phyloP scores from a whole-genome alignment of 2,329 filamentous ascomycete genomes.

The Epichloe hybrida region DNA sequence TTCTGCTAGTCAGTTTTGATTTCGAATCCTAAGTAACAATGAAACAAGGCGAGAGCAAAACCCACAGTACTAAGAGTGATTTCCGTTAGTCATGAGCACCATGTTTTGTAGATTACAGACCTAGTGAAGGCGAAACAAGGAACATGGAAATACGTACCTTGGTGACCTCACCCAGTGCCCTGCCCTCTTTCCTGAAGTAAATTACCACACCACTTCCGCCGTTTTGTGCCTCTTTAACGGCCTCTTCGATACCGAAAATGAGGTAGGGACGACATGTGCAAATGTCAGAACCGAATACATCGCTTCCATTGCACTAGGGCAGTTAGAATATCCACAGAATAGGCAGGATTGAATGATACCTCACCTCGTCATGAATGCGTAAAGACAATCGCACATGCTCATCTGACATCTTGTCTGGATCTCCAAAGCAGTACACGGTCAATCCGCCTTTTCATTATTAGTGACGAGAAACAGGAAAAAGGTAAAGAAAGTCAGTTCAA shows the following conservation, averaged over 20 bases:
- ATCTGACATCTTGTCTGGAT: constrained; percentile 87
- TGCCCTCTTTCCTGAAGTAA: constrained; percentile 96
- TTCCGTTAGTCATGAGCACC: background rate
- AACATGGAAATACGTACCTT: constrained; percentile 44
- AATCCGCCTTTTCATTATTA: constrained; percentile 47
- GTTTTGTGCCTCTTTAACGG: constrained; percentile 90
- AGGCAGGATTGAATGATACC: background rate
- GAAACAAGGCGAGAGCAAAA: constrained; percentile 4
- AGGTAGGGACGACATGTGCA: constrained; percentile 94
- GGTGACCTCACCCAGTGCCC: constrained; percentile 87
- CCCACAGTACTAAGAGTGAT: constrained; percentile 32
- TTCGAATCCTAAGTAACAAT: constrained; percentile 5
- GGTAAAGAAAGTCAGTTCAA: background rate
- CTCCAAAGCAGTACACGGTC: constrained; percentile 94
- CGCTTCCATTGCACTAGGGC: constrained; percentile 72
- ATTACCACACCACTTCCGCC: constrained; percentile 92
- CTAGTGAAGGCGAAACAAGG: too few species aligned
- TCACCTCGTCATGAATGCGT: constrained; percentile 58
- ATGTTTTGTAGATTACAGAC: background rate
- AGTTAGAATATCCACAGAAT: background rate
- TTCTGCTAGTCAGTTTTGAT: constrained; percentile 8
- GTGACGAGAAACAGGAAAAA: background rate
- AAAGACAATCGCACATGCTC: constrained; percentile 68
- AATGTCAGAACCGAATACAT: constrained; percentile 96
- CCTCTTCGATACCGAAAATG: constrained; percentile 93